A percentile compares a stretch with the other conserved stretches of the same genome.
Conservation (phyloP, 2,329 filamentous ascomycete genomes). For the Ascochyta rabiei region DNA sequence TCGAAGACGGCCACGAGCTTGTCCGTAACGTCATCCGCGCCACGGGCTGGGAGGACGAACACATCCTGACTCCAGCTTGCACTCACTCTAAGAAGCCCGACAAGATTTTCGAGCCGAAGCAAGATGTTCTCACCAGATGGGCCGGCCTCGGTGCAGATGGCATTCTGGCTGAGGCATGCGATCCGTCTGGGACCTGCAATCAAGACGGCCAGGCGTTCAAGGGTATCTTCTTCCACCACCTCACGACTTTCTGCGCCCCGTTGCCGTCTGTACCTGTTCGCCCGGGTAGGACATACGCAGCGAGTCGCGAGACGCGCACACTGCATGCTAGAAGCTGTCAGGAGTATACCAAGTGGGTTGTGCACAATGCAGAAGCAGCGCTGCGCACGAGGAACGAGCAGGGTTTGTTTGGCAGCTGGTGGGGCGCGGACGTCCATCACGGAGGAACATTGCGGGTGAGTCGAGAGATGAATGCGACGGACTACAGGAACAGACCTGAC, state of each 20-base stretch:
- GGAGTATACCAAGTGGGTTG: constrained; percentile 75
- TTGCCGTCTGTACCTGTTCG: constrained; percentile 57
- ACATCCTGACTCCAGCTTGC: background rate
- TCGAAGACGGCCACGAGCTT: constrained; percentile 80
- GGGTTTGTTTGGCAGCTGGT: constrained; percentile 87
- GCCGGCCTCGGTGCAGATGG: constrained; percentile 77
- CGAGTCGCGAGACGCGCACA: constrained; percentile 30
- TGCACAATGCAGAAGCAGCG: constrained; percentile 77
- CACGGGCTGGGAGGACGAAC: constrained; percentile 69
- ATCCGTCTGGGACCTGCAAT: constrained; percentile 73
- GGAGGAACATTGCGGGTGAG: background rate
- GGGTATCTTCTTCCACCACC: constrained; percentile 91
- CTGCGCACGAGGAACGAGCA: constrained; percentile 68
- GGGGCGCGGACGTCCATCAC: constrained; percentile 58
- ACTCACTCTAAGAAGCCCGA: background rate
- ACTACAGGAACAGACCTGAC: constrained; percentile 21
- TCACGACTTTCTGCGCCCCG: constrained; percentile 76
- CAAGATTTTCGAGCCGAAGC: constrained; percentile 11
- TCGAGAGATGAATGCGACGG: constrained; percentile 7
- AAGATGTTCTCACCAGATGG: constrained; percentile 57
- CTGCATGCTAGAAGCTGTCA: constrained; percentile 67
- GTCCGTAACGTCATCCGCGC: constrained; percentile 75
- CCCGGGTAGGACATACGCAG: constrained; percentile 52
- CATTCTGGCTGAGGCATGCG: constrained; percentile 83
- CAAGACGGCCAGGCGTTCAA: constrained; percentile 93